Percentiles rank a stretch among this genome's conserved stretches.
These are phyloP conservation scores for Colletotrichum sp. DNA, from an alignment of 2,329 filamentous ascomycete genomes.

Conservation along the genomic window DNA sequence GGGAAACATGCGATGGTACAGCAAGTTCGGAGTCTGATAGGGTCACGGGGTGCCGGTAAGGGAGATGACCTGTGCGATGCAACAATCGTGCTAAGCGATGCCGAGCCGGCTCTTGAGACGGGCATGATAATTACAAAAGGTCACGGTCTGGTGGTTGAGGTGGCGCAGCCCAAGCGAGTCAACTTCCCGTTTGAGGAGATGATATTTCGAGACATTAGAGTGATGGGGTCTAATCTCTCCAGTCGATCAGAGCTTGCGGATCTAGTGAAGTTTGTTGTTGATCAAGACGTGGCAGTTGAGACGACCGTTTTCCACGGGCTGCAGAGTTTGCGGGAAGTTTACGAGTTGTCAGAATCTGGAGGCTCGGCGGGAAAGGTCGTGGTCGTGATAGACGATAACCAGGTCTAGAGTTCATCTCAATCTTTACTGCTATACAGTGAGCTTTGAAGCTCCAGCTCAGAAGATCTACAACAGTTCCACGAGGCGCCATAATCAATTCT, in stretches of 20 bases:
- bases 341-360: constrained; percentile 52
- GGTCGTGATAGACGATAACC: constrained; percentile 53
- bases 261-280: constrained; percentile 50
- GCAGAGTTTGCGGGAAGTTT: constrained; percentile 54
- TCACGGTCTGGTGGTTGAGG: constrained; percentile 62
- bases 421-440: rapidly evolving
- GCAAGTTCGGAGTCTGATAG: constrained; percentile 50
- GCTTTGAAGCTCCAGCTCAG: rapidly evolving
- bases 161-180: constrained; percentile 53
- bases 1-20: constrained; percentile 51
- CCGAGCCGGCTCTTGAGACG: constrained; percentile 49
- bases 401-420: constrained; percentile 24
- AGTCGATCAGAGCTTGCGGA: constrained; percentile 45
- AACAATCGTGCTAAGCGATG: constrained; percentile 58
- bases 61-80: constrained; percentile 35
- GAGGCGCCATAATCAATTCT: neutral
- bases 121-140: constrained; percentile 61
- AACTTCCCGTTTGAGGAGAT: constrained; percentile 47
- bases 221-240: constrained; percentile 50
- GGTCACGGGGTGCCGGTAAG: constrained; percentile 44
- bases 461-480: neutral
- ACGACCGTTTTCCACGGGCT: constrained; percentile 58
- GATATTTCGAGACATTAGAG: constrained; percentile 56
- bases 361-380: constrained; percentile 59
- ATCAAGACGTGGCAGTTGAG: constrained; percentile 51